A percentile compares a stretch with the other conserved stretches of the same genome.
Evolutionary conservation across 352 stramenopile species (phyloP).

Genomic region (Phytophthora palmivora): DNA sequence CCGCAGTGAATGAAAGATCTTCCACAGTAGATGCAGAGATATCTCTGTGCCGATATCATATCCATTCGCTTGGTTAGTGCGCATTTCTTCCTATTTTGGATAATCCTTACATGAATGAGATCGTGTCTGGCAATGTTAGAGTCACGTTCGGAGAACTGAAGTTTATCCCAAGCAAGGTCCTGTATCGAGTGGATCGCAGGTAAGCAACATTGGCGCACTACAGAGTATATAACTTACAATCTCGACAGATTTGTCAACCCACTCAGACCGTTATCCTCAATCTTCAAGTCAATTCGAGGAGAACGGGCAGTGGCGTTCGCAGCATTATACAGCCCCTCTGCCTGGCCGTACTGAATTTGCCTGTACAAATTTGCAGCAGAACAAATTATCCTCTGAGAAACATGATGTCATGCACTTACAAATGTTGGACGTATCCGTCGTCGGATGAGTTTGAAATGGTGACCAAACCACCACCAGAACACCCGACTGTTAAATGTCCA

Average conservation of each 20-base stretch:
- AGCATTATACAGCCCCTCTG: conserved; percentile 7
- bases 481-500: conserved; percentile 4
- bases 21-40: not conserved
- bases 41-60: not conserved
- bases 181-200: not conserved
- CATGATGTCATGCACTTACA: not conserved
- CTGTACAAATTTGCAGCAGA: not conserved
- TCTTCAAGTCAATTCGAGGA: conserved; percentile 1
- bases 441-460: conserved; percentile 9
- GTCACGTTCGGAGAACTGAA: conserved; percentile 8
- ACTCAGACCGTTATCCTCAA: conserved; percentile 1
- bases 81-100: not conserved
- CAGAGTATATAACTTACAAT: conserved; percentile 1
- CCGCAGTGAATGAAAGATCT: not conserved
- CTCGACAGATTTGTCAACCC: conserved; percentile 1
- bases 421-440: conserved; percentile 4
- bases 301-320: not conserved
- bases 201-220: not conserved
- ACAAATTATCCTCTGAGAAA: not conserved
- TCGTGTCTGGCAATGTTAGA: not conserved
- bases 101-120: not conserved
- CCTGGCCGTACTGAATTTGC: conserved; percentile 5
- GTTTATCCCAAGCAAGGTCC: conserved; percentile 1
- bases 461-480: not conserved
- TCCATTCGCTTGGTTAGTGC: not conserved